Conservation (phyloP, 768 basidiomycete genomes). For the Collybia sordida region DNA sequence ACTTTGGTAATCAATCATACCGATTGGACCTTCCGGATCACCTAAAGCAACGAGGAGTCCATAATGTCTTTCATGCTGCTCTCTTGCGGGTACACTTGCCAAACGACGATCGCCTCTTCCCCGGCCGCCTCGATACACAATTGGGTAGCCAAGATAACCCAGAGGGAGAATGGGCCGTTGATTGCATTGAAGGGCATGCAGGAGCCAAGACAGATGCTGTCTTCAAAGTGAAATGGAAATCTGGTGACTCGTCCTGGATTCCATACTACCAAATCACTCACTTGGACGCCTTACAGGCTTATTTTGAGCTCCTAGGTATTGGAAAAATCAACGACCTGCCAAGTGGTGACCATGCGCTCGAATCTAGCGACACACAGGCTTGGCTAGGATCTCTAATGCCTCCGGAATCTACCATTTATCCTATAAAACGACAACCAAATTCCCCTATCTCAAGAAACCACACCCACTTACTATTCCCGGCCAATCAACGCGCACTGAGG, state of each 20-base stretch:
- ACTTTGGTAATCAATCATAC: conserved; percentile 1
- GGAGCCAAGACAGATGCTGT: conserved; percentile 14
- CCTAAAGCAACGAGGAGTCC: not conserved
- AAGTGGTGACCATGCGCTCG: not conserved
- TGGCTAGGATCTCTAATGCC: too few species aligned
- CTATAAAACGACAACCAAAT: too few species aligned
- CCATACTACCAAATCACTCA: conserved; percentile 20
- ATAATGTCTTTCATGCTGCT: conserved; percentile 1
- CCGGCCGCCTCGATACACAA: conserved; percentile 22
- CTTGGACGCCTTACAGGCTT: conserved; percentile 19
- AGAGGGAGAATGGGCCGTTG: conserved; percentile 25
- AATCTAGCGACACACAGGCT: too few species aligned
- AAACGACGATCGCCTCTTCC: conserved; percentile 37
- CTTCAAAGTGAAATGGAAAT: conserved; percentile 28
- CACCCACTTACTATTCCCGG: too few species aligned
- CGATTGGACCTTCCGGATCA: not conserved
- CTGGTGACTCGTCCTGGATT: conserved; percentile 32
- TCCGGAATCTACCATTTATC: too few species aligned
- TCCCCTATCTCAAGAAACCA: too few species aligned
- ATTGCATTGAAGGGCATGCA: conserved; percentile 20
- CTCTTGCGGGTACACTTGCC: conserved; percentile 15
- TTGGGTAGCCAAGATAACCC: conserved; percentile 10
- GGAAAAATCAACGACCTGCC: not conserved
- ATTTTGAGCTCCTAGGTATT: conserved; percentile 28
- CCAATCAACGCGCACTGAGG: too few species aligned